Percentiles rank a stretch among this genome's conserved stretches.
Conservation (phyloP, 2,329 filamentous ascomycete species). For the Sporothrix humicola region DNA sequence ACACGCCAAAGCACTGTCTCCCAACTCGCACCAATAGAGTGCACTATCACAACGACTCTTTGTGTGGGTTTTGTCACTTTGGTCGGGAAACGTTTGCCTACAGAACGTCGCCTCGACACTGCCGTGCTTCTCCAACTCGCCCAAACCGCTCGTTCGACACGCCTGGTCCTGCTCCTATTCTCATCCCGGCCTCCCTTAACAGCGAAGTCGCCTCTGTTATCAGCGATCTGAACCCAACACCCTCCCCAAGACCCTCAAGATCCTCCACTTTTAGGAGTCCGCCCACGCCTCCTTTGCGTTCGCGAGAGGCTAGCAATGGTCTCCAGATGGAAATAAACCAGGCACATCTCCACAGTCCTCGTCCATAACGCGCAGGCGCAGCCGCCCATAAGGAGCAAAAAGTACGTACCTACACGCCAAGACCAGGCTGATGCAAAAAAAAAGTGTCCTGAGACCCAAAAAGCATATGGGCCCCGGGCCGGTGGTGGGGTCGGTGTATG, state of each 20-base stretch:
- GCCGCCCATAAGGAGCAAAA: slow-evolving; percentile 8
- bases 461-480: slow-evolving; percentile 12
- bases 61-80: neutral
- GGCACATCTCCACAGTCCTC: slow-evolving; percentile 17
- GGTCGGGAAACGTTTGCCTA: slow-evolving; percentile 31
- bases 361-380: neutral
- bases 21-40: neutral
- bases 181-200: neutral
- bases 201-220: slow-evolving; percentile 16
- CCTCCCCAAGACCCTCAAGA: neutral
- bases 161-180: neutral
- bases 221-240: slow-evolving; percentile 14
- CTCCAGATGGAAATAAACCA: slow-evolving; percentile 7
- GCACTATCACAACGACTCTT: slow-evolving; percentile 8
- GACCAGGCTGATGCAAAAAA: slow-evolving; percentile 19
- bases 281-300: neutral
- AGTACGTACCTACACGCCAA: slow-evolving; percentile 4
- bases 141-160: neutral
- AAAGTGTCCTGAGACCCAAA: slow-evolving; percentile 30
- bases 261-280: slow-evolving; percentile 23
- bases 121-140: slow-evolving; percentile 1
- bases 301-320: slow-evolving; percentile 5
- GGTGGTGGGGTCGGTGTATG: slow-evolving; percentile 4
- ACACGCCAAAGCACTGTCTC: slow-evolving; percentile 4
- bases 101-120: neutral